Base-by-base conservation (phyloP, 805 yeast species). In the Pichia occidentalis region DNA sequence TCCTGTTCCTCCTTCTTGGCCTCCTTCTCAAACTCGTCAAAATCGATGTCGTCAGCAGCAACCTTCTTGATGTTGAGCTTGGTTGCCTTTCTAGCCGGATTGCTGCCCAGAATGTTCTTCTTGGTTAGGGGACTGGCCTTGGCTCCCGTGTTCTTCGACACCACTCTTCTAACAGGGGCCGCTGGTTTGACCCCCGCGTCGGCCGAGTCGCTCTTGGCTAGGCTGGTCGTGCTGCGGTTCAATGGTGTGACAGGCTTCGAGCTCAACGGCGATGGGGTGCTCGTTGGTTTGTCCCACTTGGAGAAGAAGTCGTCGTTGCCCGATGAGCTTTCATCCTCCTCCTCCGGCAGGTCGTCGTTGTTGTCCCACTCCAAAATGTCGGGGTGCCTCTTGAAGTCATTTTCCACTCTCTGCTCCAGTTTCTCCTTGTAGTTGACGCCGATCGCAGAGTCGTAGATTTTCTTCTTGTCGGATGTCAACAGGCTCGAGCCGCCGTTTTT, bases 241-340 rank as follows among this genome's bases (percentile, higher is more conserved):
- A 48, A 37, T 13, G 77, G 77, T 2, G 77, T 71, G 21, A 56
- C 54, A 25, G 64, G 62, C 39, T 64, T 57, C 4, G 75, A 69
- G 3, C 64, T 64, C 43, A 71, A 45, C 11, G 80, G 78, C 4
- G 76, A 69, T 20, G 60, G 57, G 5, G 60, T 52, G 9, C 75
- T 65, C 3, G 80, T 45, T n/a, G 95, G 86, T 54, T 85, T 85
- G 41, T 85, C 85, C 92, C 95, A 88, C 56, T 77, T 80, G 37
- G 92, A 73, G 63, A 92, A 92, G 60, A 92, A 92, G 61, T 86
- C 96, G 59, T 87, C 95, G 19, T 71, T 71, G 22, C 75, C 67
- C 32, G 65, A 70, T 10, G 44, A 13, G 23, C 29, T 24, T 17
- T 63, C 44, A 57, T 85, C 92, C 56, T 85, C 95, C 17, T 71